phyloP scores from a whole-genome alignment of 148 eudicot species.

The Nyssa sinensis region DNA sequence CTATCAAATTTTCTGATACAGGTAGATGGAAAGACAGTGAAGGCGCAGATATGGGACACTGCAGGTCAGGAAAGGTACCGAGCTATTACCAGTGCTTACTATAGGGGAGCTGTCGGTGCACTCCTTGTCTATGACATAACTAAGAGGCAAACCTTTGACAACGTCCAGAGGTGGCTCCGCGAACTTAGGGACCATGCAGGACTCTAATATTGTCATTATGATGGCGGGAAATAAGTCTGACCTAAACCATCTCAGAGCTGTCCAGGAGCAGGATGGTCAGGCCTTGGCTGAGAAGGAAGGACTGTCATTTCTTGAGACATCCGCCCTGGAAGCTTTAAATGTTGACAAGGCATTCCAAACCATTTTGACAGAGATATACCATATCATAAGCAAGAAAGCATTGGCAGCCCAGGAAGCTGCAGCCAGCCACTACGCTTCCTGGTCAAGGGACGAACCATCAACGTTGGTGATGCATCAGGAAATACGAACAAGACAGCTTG shows the following conservation, averaged over 20 bases:
- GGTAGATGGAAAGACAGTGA: slow-evolving; percentile 67
- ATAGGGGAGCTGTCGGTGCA: slow-evolving; percentile 69
- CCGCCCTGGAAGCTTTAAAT: slow-evolving; percentile 56
- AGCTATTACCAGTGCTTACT: slow-evolving; percentile 64
- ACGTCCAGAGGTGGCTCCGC: slow-evolving; percentile 60
- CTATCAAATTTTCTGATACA: slow-evolving; percentile 15
- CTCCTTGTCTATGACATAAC: slow-evolving; percentile 62
- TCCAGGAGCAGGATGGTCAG: slow-evolving; percentile 51
- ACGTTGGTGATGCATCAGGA: slow-evolving; percentile 46
- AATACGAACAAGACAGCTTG: slow-evolving; percentile 49
- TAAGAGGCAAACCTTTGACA: slow-evolving; percentile 61
- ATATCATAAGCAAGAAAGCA: slow-evolving; percentile 63
- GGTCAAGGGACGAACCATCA: slow-evolving; percentile 72
- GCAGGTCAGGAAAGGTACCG: slow-evolving; percentile 70
- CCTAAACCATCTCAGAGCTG: slow-evolving; percentile 57
- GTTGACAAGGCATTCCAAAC: slow-evolving; percentile 63
- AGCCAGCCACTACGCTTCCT: slow-evolving; percentile 39
- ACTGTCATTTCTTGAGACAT: slow-evolving; percentile 60
- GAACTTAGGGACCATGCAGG: slow-evolving; percentile 65
- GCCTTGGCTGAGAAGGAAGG: slow-evolving; percentile 67
- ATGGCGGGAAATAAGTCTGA: slow-evolving; percentile 68
- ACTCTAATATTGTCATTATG: slow-evolving; percentile 64
- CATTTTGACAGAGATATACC: slow-evolving; percentile 54
- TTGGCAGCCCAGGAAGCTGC: slow-evolving; percentile 56
- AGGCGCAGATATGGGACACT: slow-evolving; percentile 74